Conservation (phyloP, 768 basidiomycete genomes). For the Boletus rubroflammeus region DNA sequence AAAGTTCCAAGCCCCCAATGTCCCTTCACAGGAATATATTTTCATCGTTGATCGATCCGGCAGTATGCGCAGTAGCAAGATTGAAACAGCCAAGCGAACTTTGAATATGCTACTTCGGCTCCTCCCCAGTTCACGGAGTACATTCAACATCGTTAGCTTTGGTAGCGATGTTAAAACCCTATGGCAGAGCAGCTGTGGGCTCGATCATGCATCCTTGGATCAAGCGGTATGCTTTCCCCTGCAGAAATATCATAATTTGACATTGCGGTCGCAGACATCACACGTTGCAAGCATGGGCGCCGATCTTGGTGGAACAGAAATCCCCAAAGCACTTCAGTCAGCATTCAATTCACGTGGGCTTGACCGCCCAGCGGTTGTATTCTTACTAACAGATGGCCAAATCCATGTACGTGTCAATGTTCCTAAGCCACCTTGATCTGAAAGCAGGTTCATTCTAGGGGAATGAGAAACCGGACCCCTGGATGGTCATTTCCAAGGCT, state of each 20-base stretch:
- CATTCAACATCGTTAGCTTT: slow-evolving; percentile 61
- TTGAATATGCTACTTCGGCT: slow-evolving; percentile 46
- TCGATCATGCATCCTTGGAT: slow-evolving; percentile 29
- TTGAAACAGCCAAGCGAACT: slow-evolving; percentile 47
- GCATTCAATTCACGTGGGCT: slow-evolving; percentile 36
- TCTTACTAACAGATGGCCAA: slow-evolving; percentile 59
- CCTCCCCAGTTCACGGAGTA: slow-evolving; percentile 40
- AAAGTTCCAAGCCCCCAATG: slow-evolving; percentile 41
- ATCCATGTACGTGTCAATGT: slow-evolving; percentile 25
- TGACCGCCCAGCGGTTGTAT: slow-evolving; percentile 44
- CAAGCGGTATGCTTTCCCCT: slow-evolving; percentile 33
- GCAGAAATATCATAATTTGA: slow-evolving; percentile 6
- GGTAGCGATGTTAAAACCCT: slow-evolving; percentile 31
- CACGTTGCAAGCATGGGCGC: slow-evolving; percentile 42
- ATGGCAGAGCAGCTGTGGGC: slow-evolving; percentile 35
- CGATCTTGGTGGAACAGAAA: slow-evolving; percentile 51
- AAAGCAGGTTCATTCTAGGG: background rate
- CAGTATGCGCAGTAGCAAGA: slow-evolving; percentile 44
- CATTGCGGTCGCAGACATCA: slow-evolving; percentile 29
- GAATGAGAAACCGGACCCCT: slow-evolving; percentile 17
- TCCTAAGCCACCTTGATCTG: background rate
- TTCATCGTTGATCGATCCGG: slow-evolving; percentile 60
- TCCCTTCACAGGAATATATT: slow-evolving; percentile 51
- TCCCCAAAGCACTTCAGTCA: slow-evolving; percentile 37
- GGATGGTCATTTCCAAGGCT: slow-evolving; percentile 24